Evolutionary conservation across 2,329 filamentous ascomycete species (phyloP).

Genomic region (Epichloe typhina): DNA sequence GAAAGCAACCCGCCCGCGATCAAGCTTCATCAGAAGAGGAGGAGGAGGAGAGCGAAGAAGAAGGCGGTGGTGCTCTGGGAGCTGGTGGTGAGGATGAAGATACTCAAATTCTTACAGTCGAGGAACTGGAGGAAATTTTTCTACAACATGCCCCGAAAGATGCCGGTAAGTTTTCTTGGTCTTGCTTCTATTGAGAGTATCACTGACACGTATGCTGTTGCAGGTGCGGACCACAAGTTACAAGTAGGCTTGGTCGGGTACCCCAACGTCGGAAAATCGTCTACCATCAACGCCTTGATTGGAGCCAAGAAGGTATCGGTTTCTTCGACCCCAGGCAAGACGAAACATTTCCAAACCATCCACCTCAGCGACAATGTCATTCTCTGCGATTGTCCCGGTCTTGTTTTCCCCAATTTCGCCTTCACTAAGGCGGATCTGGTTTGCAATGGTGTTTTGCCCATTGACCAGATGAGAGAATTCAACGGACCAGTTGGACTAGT

Average conservation of each 20-base stretch:
- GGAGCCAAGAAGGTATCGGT: conserved; percentile 98
- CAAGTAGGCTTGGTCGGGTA: conserved; percentile 93
- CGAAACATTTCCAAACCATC: conserved; percentile 98
- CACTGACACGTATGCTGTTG: conserved; percentile 7
- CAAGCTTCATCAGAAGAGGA: conserved; percentile 11
- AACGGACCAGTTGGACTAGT: conserved; percentile 77
- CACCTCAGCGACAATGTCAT: conserved; percentile 82
- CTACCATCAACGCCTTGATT: conserved; percentile 97
- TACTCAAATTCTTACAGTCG: conserved; percentile 76
- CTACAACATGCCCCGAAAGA: conserved; percentile 51
- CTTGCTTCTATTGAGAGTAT: not conserved
- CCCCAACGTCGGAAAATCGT: conserved; percentile 97
- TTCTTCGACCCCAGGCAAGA: conserved; percentile 93
- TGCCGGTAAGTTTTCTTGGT: conserved; percentile 28
- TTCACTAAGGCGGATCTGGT: conserved; percentile 94
- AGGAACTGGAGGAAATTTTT: conserved; percentile 85
- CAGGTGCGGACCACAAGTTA: conserved; percentile 49
- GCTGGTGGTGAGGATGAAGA: conserved; percentile 34
- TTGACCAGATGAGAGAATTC: conserved; percentile 90
- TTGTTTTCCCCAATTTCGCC: conserved; percentile 97
- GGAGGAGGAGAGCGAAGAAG: conserved; percentile 26
- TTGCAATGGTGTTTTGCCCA: conserved; percentile 86
- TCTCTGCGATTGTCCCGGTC: conserved; percentile 93
- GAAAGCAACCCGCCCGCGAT: conserved; percentile 13
- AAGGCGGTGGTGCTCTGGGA: conserved; percentile 17